Evolutionary conservation across 1,284 basidiomycete genomes (phyloP).

Genomic region (Trametes polyzona): DNA sequence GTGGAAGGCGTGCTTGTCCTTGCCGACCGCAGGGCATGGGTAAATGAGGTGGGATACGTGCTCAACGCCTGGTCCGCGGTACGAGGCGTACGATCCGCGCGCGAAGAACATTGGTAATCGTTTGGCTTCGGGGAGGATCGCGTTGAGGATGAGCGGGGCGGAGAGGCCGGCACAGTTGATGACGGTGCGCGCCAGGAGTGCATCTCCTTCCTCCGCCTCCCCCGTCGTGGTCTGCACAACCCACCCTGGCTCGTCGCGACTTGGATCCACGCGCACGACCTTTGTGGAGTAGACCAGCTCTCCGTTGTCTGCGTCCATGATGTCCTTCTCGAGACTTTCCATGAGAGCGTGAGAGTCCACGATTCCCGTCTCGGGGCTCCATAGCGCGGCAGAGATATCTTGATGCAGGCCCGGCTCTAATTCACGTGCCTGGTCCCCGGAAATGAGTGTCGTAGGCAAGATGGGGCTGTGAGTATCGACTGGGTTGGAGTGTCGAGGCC

Average conservation of each 20-base stretch:
- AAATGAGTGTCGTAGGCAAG: slow-evolving; percentile 73
- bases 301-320: slow-evolving; percentile 71
- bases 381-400: slow-evolving; percentile 75
- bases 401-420: slow-evolving; percentile 84
- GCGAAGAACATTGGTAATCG: slow-evolving; percentile 76
- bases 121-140: slow-evolving; percentile 58
- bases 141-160: slow-evolving; percentile 72
- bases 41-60: slow-evolving; percentile 83
- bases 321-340: slow-evolving; percentile 79
- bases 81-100: slow-evolving; percentile 86
- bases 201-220: slow-evolving; percentile 55
- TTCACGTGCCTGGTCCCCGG: slow-evolving; percentile 70
- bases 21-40: slow-evolving; percentile 74
- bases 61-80: slow-evolving; percentile 75
- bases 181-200: slow-evolving; percentile 82
- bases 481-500: slow-evolving; percentile 48
- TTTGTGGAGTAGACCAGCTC: slow-evolving; percentile 83
- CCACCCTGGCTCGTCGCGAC: slow-evolving; percentile 55
- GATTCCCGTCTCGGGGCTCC: slow-evolving; percentile 90
- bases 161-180: slow-evolving; percentile 91
- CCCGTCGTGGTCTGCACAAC: slow-evolving; percentile 69
- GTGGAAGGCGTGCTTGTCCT: slow-evolving; percentile 65
- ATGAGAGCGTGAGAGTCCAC: slow-evolving; percentile 87
- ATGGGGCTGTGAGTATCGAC: slow-evolving; percentile 37
- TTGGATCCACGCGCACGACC: slow-evolving; percentile 75